Base-by-base conservation (phyloP, 257 asterid species). In the Gardenia jasminoides region DNA sequence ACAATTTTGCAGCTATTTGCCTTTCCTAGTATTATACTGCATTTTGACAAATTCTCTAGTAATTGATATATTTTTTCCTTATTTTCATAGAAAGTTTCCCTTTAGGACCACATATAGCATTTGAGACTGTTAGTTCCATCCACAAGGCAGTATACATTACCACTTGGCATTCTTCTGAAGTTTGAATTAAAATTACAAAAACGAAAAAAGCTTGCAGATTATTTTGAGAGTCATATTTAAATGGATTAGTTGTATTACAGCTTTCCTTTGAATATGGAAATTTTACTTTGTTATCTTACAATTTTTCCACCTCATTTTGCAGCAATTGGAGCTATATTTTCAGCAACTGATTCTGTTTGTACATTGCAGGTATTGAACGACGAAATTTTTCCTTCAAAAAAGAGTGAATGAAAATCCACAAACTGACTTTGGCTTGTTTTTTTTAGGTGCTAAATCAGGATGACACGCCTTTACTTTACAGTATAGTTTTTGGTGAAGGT, bases 341-440 rank as follows among this genome's bases (percentile, higher is more conserved):
- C 99, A 46, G 99, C 99, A 43, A 96, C 99, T 50, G 99, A 96
- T 87, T 96, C 99, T 72, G 99, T 96, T 62, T 96, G 99, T 93
- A 96, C 99, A 22, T 85, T 96, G 86, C 99, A 96, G 93, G 99
- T 92, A 85, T 43, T 41, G 30, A 39, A 17, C n/a, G 46, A 17
- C 59, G 20, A 54, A 71, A 47, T 24, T 26, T 66, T 65, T 41
- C 41, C 56, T 58, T 44, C 28, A 31, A 31, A 41, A 70, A 54
- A 78, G 68, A 79, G n/a, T n/a, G 12, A 30, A 46, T 17, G 26
- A 67, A 30, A 70, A 30, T 24, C 24, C 41, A 28, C 48, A 44
- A 71, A 61, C 36, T 76, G 59, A 52, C 68, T 66, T 50, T 75
- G 66, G 82, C n/a, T 64, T 36, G n/a, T 88, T 59, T 75, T 28